Evolutionary conservation across 2,329 filamentous ascomycete species (phyloP), one percentile per base, ranked within the genome.

Genomic region (Diaporthe longicolla): DNA sequence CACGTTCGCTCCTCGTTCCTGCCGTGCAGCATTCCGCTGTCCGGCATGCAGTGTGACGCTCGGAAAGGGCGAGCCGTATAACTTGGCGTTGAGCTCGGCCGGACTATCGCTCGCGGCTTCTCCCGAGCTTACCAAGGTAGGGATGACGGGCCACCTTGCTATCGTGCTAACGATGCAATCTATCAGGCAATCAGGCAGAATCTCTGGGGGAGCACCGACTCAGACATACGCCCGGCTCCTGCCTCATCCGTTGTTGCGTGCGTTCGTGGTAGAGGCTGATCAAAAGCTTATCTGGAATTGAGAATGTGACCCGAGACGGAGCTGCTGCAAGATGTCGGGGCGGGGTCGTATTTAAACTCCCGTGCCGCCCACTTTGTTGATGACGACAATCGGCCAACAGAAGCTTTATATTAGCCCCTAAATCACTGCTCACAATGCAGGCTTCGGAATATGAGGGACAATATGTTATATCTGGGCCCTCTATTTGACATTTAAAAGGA

Each of bases 1-100:
- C 63, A 54, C 63, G 63, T 68, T 68, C 63, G 63, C 63, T 66
- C 63, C 63, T 68, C 63, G 63, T 35, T 11, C 32, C 32, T 68
- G 48, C 63, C 21, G 19, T 68, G 63, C 63, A 68, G 48, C 63
- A 68, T 68, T 54, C 63, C 63, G 63, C 63, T 54, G 48, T 54
- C 45, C 48, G 63, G 48, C 63, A 40, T 68, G 63, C 48, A 54
- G 63, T 52, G 48, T 54, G 63, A 54, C 63, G 45, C 63, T 32
- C 63, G 63, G 63, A 68, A 68, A 54, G 63, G 48, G 48, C 48
- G 48, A 68, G 63, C 63, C 29, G 45, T 9, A 24, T 48, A 50
- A 65, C 43, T 50, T 35, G 59, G 61, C 61, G 21, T 40, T 21
- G 29, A 13, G 15, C 21, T 52, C 13, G 63, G 15, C 45, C 45